Evolutionary conservation across 2,329 filamentous ascomycete genomes (phyloP), one percentile per base, ranked within the genome.

Genomic region (Diatrype stigma): DNA sequence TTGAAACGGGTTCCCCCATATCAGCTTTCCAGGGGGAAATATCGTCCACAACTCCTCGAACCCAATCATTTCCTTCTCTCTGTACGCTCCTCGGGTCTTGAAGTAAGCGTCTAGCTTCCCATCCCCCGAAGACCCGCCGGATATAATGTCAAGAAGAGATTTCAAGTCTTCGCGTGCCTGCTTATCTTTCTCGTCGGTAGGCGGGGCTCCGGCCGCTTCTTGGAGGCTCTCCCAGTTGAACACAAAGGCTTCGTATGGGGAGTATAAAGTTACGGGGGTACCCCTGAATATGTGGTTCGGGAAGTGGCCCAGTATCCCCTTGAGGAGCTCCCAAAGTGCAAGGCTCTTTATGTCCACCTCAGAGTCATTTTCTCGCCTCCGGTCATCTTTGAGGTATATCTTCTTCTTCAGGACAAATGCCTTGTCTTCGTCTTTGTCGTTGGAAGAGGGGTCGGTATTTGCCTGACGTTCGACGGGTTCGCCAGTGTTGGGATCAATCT

Each of bases 1-100:
- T 40, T 47, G 50, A n/a, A 55, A 55, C 10, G 52, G 52, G 8
- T n/a, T 30, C 6, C 47, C 26, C 6, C 45, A 52, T 4, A 55
- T 19, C 6, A 55, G 40, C 5, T 30, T 50, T 6, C 52, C 52
- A 1, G 50, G 50, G 1, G 50, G 40, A 38, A 55, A 55, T 4
- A 52, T 42, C 2, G 52, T 55, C 52, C 47, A 55, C 12, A 55
- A 21, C n/a, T 49, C 40, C 1, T 46, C 47, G 28, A 52, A 55
- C 21, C 34, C n/a, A 8, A 55, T 45, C 7, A 47, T 47, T n/a
- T 45, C 17, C 6, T 49, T 21, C 12, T 35, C 21, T 19, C 32
- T 45, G 28, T 45, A 47, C 21, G 16, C 45, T 1, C 16, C 26
- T 28, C 40, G 16, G 14, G 22, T 48, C 21, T 48, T 50, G 44